A percentile compares a stretch with the other conserved stretches of the same genome.
Conservation (phyloP, 148 eudicot species). For the Suaeda aralocaspica region DNA sequence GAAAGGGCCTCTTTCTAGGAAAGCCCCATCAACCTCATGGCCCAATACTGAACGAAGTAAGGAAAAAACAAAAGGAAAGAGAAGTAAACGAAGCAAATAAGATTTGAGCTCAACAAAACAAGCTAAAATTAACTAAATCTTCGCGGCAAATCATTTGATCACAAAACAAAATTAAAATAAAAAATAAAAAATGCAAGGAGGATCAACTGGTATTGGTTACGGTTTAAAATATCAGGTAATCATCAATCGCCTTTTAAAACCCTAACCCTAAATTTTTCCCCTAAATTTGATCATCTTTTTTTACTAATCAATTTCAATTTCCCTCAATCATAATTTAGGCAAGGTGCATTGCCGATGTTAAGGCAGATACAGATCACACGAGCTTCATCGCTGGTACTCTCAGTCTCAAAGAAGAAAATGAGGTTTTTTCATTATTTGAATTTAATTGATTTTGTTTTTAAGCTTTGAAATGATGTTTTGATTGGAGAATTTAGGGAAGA, state of each 20-base stretch:
- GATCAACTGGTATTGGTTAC: constrained; percentile 81
- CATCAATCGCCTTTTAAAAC: no score
- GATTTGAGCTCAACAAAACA: no score
- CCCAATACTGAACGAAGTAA: no score
- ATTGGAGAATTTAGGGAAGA: neutral
- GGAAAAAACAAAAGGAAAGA: no score
- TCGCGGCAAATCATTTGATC: constrained; percentile 2
- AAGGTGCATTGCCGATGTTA: constrained; percentile 91
- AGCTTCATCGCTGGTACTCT: constrained; percentile 92
- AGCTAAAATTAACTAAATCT: neutral
- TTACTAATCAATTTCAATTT: neutral
- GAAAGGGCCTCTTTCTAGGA: no score
- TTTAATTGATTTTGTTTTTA: neutral
- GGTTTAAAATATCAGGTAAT: constrained; percentile 92
- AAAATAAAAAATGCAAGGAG: constrained; percentile 61
- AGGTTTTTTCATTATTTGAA: constrained; percentile 41
- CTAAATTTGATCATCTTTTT: neutral
- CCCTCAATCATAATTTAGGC: constrained; percentile 39
- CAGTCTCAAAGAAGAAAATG: constrained; percentile 96
- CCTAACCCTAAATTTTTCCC: constrained; percentile 28
- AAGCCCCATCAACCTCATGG: no score
- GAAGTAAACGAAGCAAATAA: no score
- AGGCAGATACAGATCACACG: constrained; percentile 98
- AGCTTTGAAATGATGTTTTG: neutral
- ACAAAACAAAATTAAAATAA: no score